Evolutionary conservation across 2,329 filamentous ascomycete species (phyloP), one percentile per base, ranked within the genome.

Genomic region (Amesomyces nigricolor): DNA sequence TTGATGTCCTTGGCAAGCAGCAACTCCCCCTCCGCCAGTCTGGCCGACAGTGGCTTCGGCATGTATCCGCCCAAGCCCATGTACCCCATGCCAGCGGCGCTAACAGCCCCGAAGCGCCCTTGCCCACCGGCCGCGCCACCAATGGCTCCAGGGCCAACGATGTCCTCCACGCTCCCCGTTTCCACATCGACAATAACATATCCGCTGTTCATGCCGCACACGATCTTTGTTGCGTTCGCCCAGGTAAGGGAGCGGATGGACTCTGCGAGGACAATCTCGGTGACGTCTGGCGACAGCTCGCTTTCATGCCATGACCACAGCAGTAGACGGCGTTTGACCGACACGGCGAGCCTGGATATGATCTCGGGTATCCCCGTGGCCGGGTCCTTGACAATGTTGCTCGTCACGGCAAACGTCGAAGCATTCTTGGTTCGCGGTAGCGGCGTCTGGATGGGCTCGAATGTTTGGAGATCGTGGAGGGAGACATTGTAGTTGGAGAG

Each of bases 1-100:
- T 96, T 95, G 65, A 96, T 90, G 64, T 99, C 94, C 70, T 95
- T 96, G n/a, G 92, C 90, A n/a, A 99, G 78, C 56, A 99, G 74
- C 68, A 97, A 82, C 71, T 96, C 83, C 4, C 89, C 88, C 61
- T 95, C 88, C 2, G 83, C 82, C 11, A 99, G 78, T 63, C 87
- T 87, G 5, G 91, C 86, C 5, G 89, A 89, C 64, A 99, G 78
- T 6, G 94, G 95, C 66, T 89, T 95, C 1, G 94, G 92, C 54
- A 92, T 89, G 75, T 91, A 94, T 42, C 89, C 88, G 48, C 89
- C 91, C 68, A 97, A 85, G 1, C 92, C 92, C 81, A 97, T 95
- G 67, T 97, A 97, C 44, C 91, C 91, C 90, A 97, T 96, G 47
- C 90, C 89, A 7, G 87, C 88, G 53, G 86, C 88, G 57, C 87